phyloP scores from a whole-genome alignment of 2,329 filamentous ascomycete species.

The Arthrobotrys entomopaga region DNA sequence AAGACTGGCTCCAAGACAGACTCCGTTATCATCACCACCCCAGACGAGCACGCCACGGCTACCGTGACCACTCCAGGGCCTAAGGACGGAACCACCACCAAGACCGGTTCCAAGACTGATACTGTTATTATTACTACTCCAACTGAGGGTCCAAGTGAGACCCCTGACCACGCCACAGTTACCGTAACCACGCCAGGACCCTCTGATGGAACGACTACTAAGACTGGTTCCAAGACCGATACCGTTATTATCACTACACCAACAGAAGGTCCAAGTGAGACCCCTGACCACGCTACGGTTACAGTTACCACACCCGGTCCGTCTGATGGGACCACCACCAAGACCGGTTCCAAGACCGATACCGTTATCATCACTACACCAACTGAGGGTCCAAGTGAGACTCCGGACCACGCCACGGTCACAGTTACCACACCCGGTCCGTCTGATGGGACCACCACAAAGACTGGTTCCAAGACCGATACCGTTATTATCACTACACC shows the following conservation, averaged over 20 bases:
- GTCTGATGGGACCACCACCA: neutral
- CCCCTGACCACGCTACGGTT: neutral
- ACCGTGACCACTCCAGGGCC: neutral
- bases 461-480: slow-evolving; percentile 3
- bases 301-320: neutral
- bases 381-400: neutral
- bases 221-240: neutral
- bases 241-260: slow-evolving; percentile 2
- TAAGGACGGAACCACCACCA: slow-evolving; percentile 4
- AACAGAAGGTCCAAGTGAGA: neutral
- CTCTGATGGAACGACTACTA: neutral
- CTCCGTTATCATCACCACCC: slow-evolving; percentile 6
- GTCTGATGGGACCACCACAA: neutral
- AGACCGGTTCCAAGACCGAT: neutral
- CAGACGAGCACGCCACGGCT: neutral
- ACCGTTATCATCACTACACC: slow-evolving; percentile 4
- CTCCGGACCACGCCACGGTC: neutral
- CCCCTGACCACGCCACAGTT: neutral
- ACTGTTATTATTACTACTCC: slow-evolving; percentile 14
- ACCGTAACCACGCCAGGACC: slow-evolving; percentile 7
- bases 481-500: slow-evolving; percentile 11
- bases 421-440: neutral
- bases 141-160: neutral
- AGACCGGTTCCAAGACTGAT: neutral
- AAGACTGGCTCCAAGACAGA: neutral